phyloP scores from a whole-genome alignment of 371 early-diverging fungal genomes.

The Apophysomyces variabilis region DNA sequence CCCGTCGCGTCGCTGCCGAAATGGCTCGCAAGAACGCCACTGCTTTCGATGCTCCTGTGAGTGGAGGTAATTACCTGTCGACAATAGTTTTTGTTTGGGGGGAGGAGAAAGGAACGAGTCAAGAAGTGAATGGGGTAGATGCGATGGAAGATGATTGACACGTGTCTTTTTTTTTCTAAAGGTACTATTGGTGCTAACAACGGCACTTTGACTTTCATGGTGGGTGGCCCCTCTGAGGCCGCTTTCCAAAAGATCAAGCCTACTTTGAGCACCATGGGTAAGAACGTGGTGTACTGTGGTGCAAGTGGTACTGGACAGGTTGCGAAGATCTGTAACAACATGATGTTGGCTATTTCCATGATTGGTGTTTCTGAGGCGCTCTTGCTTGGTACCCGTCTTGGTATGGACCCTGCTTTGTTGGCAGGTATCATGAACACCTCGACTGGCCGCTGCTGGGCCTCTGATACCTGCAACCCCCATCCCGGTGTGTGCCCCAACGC shows the following conservation, averaged over 20 bases:
- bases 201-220: constrained; percentile 97
- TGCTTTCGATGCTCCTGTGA: constrained; percentile 96
- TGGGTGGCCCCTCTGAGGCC: constrained; percentile 70
- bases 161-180: constrained; percentile 20
- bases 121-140: too few species aligned
- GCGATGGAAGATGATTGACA: background rate
- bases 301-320: constrained; percentile 88
- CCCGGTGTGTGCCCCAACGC: constrained; percentile 85
- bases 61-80: constrained; percentile 70
- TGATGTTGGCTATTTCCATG: constrained; percentile 95
- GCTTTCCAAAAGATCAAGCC: constrained; percentile 73
- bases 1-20: constrained; percentile 70
- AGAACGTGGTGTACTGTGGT: constrained; percentile 94
- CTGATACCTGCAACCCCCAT: constrained; percentile 92
- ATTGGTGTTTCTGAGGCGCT: constrained; percentile 92
- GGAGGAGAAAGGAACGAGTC: too few species aligned
- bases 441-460: constrained; percentile 90
- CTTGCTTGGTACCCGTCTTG: constrained; percentile 84
- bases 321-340: constrained; percentile 97
- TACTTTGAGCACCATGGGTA: constrained; percentile 85
- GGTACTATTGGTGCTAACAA: constrained; percentile 88
- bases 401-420: constrained; percentile 90
- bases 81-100: too few species aligned
- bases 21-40: constrained; percentile 56
- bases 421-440: constrained; percentile 88